phyloP scores from a whole-genome alignment of 495 filamentous ascomycete species.

The Rusavskia elegans region DNA sequence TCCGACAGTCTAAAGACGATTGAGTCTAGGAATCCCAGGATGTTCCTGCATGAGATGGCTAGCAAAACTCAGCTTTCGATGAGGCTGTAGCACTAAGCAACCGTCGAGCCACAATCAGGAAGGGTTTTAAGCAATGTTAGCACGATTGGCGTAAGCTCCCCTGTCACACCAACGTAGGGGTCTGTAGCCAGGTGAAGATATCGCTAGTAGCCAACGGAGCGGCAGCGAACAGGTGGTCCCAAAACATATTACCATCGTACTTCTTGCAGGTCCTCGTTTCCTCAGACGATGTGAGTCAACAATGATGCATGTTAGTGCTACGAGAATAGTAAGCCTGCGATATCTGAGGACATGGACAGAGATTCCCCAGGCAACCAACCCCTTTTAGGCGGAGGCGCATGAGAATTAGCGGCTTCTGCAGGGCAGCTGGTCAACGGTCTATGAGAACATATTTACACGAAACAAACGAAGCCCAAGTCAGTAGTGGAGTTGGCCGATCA shows the following conservation, averaged over 20 bases:
- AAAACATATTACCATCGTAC: background rate
- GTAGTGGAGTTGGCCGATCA: too few relatives aligned
- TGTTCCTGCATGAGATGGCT: background rate
- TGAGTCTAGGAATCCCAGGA: background rate
- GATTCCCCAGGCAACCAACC: background rate
- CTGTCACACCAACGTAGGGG: background rate
- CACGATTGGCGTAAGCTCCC: background rate
- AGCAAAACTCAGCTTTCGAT: background rate
- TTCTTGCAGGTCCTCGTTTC: background rate
- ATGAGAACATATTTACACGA: too few relatives aligned
- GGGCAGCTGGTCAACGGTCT: too few relatives aligned
- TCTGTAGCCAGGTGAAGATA: background rate
- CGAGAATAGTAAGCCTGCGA: background rate
- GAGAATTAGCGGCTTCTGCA: background rate
- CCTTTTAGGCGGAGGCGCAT: background rate
- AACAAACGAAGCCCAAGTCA: too few relatives aligned
- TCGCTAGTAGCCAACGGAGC: too few relatives aligned
- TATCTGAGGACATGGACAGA: background rate
- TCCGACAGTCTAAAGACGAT: background rate
- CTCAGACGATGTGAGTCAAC: background rate
- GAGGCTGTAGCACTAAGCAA: background rate
- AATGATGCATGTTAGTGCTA: background rate
- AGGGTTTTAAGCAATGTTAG: too few relatives aligned
- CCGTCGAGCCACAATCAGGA: background rate
- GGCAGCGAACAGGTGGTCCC: background rate